Evolutionary conservation across 305 asterid species (phyloP).

Genomic region (Fraxinus floribunda): DNA sequence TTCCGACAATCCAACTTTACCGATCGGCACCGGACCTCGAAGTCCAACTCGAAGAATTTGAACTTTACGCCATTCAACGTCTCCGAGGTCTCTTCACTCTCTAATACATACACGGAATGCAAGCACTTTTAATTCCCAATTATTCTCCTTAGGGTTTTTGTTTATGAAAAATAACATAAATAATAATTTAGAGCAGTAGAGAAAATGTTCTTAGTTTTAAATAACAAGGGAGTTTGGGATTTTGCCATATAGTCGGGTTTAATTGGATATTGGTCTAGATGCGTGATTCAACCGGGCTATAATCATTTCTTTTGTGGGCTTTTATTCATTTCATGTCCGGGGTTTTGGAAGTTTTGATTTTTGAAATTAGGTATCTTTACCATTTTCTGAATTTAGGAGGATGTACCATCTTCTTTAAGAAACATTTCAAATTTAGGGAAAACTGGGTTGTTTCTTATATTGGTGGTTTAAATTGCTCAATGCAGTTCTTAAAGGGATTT

Average conservation of each 20-base stretch:
- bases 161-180: not conserved
- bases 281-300: not conserved
- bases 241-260: not conserved
- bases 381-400: not conserved
- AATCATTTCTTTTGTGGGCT: not conserved
- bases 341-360: not conserved
- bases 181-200: not conserved
- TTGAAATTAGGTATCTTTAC: not conserved
- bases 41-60: slow-evolving; percentile 90
- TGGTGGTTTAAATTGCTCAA: slow-evolving; percentile 20
- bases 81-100: slow-evolving; percentile 60
- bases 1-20: slow-evolving; percentile 59
- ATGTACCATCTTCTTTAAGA: not conserved
- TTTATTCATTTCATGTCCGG: not conserved
- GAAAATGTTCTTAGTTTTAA: not conserved
- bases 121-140: not conserved
- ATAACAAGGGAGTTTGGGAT: not conserved
- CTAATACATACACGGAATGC: not conserved
- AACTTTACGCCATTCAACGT: slow-evolving; percentile 79
- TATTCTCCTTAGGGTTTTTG: not conserved
- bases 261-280: not conserved
- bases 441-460: not conserved
- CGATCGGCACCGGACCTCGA: slow-evolving; percentile 87
- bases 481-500: slow-evolving; percentile 86
- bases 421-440: slow-evolving; percentile 3